Base-by-base conservation (phyloP, 108 stramenopile genomes). In the Skeletonema tropicum region DNA sequence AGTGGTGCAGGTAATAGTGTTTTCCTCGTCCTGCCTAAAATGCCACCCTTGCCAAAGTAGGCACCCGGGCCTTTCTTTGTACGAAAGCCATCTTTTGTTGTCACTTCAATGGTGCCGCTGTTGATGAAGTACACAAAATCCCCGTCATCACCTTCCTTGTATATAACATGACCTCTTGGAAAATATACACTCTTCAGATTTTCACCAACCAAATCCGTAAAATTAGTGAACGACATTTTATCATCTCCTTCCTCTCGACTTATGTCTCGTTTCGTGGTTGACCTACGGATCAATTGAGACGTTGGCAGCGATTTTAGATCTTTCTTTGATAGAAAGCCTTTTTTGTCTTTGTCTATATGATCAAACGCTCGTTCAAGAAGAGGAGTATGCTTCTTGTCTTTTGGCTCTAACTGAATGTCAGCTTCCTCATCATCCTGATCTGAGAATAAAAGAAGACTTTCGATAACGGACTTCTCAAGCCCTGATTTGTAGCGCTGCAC, bases 71-170 rank as follows among this genome's bases (percentile, higher is more conserved):
- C 82, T 49, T 70, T 74, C 68, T 77, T 85, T 13, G 80, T 71
- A 6, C 76, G 65, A 60, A 79, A 84, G 23, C 85, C 85, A 48
- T 79, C 77, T 42, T 79, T 64, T 2, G 80, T 83, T 4, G 65
- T 35, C 2, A 85, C 85, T 64, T 92, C 92, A 61, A 93, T 85
- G 38, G 88, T 95, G 2, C 94, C 94, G 10, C 89, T 88, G 62
- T 86, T 90, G 52, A 95, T 73, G 78, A 95, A 95, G 73, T 92
- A 93, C 92, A 95, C 93, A 74, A 89, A 77, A 60, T 89, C 87
- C 5, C 94, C 94, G 31, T 83, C 85, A 55, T 94, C 93, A 25
- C 88, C 90, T 48, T 89, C 93, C 26, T 85, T 85, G 71, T 89
- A 94, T 29, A 94, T 83, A 29, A 86, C 85, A 60, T 94, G 89